phyloP scores from a whole-genome alignment of 768 basidiomycete genomes.

The Fistulinella prunicolor region DNA sequence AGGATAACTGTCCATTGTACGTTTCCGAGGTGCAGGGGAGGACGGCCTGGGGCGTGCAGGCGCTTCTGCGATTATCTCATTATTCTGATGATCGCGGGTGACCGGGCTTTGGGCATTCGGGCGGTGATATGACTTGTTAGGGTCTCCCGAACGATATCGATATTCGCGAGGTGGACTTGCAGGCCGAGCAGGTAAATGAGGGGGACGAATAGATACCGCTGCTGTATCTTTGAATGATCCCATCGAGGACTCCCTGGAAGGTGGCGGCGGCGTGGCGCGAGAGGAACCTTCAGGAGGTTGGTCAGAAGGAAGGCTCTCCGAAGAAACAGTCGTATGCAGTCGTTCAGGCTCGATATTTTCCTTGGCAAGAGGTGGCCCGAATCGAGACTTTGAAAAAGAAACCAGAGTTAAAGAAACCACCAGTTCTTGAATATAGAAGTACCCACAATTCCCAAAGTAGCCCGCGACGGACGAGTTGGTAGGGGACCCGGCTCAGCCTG shows the following conservation, averaged over 20 bases:
- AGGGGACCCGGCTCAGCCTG: slow-evolving; percentile 6
- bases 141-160: slow-evolving; percentile 9
- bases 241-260: slow-evolving; percentile 31
- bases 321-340: slow-evolving; percentile 8
- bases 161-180: slow-evolving; percentile 16
- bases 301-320: slow-evolving; percentile 16
- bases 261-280: slow-evolving; percentile 28
- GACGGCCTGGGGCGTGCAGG: slow-evolving; percentile 3
- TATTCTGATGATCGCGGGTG: neutral
- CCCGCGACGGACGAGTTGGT: slow-evolving; percentile 15
- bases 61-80: slow-evolving; percentile 6
- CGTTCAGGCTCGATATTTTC: slow-evolving; percentile 12
- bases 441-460: slow-evolving; percentile 17
- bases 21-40: slow-evolving; percentile 11
- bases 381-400: slow-evolving; percentile 29
- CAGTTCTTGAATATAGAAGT: neutral
- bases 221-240: slow-evolving; percentile 12
- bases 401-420: neutral
- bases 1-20: slow-evolving; percentile 4
- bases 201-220: slow-evolving; percentile 3
- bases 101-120: slow-evolving; percentile 1
- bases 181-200: slow-evolving; percentile 24
- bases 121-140: slow-evolving; percentile 1
- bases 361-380: slow-evolving; percentile 30
- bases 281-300: slow-evolving; percentile 13